Evolutionary conservation across 176 grass and related monocot genomes (phyloP), one percentile per base, ranked within the genome.

Genomic region (Puya raimondii): DNA sequence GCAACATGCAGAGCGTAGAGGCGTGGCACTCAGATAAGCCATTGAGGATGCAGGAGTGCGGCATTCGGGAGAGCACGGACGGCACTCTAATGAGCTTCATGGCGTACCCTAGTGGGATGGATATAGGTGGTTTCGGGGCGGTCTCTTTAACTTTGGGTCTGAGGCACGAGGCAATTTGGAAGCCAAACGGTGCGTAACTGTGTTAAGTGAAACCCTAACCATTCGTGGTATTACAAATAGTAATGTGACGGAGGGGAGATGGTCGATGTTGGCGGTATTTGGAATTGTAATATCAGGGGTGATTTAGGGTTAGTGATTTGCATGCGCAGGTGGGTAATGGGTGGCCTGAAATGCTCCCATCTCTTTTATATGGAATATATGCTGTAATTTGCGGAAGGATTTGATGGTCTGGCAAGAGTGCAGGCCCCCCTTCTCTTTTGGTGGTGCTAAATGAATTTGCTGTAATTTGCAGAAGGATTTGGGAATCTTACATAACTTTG

Each of bases 71-170:
- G 2, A 53, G 72, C 74, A 84, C 70, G 68, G 73, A 74, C 11
- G 74, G 48, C 1, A 49, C 71, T 14, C 49, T 88, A 73, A 80
- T 81, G 65, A 84, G 73, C 61, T 84, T 88, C 23, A 72, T 69
- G 5, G 69, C 76, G 50, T 81, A 67, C 53, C 76, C 71, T 14
- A 53, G 65, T 17, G 50, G 70, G 14, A 77, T 80, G 68, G 80
- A 88, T 54, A 73, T 79, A 7, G 81, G 72, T 50, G 73, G 77
- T 21, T 76, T 88, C 4, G 81, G 77, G 0, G 64, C 81, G 3
- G 85, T 88, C 49, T 88, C 85, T 0, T 51, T 88, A 21, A 88
- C 85, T 2, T 63, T 88, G n/a, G 85, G 85, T 6, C 64, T 88
- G 3, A 68, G 77, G 12, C 85, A 83, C 10, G 85, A 88, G 72